Base-by-base conservation (phyloP, 768 basidiomycete genomes). In the Leccinum ochraceum region DNA sequence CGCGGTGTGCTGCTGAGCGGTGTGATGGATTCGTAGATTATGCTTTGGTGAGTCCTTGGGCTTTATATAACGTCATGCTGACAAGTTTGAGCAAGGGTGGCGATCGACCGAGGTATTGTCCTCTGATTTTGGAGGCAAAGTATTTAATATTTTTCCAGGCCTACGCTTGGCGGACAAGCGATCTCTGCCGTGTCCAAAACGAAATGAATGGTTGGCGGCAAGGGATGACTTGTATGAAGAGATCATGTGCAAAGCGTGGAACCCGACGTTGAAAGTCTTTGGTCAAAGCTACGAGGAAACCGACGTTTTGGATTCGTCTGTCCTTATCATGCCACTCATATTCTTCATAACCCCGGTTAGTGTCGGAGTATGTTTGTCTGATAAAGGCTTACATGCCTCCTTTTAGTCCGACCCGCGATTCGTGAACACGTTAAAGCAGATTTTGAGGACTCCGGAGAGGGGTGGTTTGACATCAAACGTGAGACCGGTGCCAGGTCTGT, bases 101-200 rank as follows among this genome's bases (percentile, higher is more conserved):
- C 95, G 0, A 86, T 98, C 58, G 95, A 98, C 67, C 81, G 96
- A 79, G 95, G 95, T 57, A 13, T 16, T 22, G 11, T 48, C 10
- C 22, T 42, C 52, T 53, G 39, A 16, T 16, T 32, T 20, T 46
- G 22, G 20, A 51, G 16, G 28, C 4, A 28, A 26, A 0, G 11
- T 1, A 22, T 11, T 3, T 37, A 11, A 51, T 58, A 26, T 10
- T 59, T 17, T 14, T 32, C n/a, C 49, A 87, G 87, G 90, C 6
- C 80, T 98, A 6, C 90, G 96, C 10, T 82, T 99, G 24, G 93
- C 95, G 3, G 95, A 98, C 37, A 99, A 99, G 75, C 86, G 96
- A 17, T 94, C 92, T 1, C 80, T 99, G 3, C 96, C 96, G 6
- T 92, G 90, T 70, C 90, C 89, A 1, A 81, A 81, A 14, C 84